Evolutionary conservation across 768 basidiomycete species (phyloP).

Genomic region (Coprinopsis marcescibilis): DNA sequence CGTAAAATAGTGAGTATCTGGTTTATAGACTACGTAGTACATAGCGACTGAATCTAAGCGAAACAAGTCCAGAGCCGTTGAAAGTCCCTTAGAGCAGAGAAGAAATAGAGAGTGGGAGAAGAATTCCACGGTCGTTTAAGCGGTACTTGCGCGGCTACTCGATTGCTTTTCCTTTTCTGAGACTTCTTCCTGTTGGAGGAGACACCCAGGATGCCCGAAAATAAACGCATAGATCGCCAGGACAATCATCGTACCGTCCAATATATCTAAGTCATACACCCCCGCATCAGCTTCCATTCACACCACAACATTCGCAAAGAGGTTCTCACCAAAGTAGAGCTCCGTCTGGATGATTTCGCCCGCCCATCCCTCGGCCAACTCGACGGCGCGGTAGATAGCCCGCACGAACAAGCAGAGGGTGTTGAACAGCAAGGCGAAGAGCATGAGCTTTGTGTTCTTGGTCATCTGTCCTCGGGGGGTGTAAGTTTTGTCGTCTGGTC

Average conservation of each 20-base stretch:
- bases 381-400: slow-evolving; percentile 47
- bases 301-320: neutral
- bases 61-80: too few species aligned
- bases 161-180: too few species aligned
- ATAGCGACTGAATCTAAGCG: too few species aligned
- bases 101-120: too few species aligned
- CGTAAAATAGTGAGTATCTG: too few species aligned
- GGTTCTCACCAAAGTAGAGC: slow-evolving; percentile 28
- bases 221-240: slow-evolving; percentile 42
- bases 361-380: slow-evolving; percentile 46
- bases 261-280: slow-evolving; percentile 26
- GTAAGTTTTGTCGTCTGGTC: slow-evolving; percentile 4
- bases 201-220: slow-evolving; percentile 38
- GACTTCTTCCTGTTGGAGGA: too few species aligned
- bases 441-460: neutral
- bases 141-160: too few species aligned
- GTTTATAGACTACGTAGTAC: too few species aligned
- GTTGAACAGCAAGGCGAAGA: neutral
- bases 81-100: too few species aligned
- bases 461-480: neutral
- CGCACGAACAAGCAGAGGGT: neutral
- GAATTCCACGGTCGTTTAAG: too few species aligned
- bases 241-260: slow-evolving; percentile 44
- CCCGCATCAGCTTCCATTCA: neutral
- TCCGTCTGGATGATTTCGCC: slow-evolving; percentile 47